Evolutionary conservation across 2,329 filamentous ascomycete species (phyloP).

Genomic region (Beauveria caledonica): DNA sequence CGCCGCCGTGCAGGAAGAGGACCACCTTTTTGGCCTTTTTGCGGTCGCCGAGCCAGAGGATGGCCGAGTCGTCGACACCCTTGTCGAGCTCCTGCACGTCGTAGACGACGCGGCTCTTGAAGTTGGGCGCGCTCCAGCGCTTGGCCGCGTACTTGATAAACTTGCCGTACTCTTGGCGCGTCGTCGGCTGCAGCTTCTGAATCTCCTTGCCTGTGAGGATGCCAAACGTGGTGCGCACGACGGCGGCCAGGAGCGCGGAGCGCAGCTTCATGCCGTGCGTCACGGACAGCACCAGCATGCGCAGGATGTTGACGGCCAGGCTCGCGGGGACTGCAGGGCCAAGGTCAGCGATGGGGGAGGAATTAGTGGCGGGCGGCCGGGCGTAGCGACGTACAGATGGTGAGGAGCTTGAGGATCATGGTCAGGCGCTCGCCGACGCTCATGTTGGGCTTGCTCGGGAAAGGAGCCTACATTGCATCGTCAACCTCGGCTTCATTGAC

Average conservation of each 20-base stretch:
- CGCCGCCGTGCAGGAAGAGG: slow-evolving; percentile 24
- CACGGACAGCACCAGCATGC: slow-evolving; percentile 14
- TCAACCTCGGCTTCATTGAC: not conserved
- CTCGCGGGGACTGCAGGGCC: slow-evolving; percentile 12
- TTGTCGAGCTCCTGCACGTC: slow-evolving; percentile 16
- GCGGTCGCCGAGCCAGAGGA: slow-evolving; percentile 23
- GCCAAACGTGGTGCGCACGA: slow-evolving; percentile 14
- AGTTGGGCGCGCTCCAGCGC: slow-evolving; percentile 5
- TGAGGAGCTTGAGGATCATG: slow-evolving; percentile 12
- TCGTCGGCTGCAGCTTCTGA: slow-evolving; percentile 17
- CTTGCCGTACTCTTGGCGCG: slow-evolving; percentile 15
- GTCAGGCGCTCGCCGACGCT: slow-evolving; percentile 15
- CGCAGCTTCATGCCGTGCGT: slow-evolving; percentile 14
- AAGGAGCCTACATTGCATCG: not conserved
- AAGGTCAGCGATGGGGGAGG: not conserved
- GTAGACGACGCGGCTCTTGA: slow-evolving; percentile 13
- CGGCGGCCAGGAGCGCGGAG: slow-evolving; percentile 14
- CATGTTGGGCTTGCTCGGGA: slow-evolving; percentile 15
- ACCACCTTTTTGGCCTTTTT: slow-evolving; percentile 21
- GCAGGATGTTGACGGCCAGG: slow-evolving; percentile 11
- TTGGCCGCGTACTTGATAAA: slow-evolving; percentile 18
- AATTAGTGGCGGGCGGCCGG: not conserved
- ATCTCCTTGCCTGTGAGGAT: slow-evolving; percentile 17
- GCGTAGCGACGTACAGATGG: slow-evolving; percentile 13
- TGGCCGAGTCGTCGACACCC: slow-evolving; percentile 13